A percentile compares a stretch with the other conserved stretches of the same genome.
phyloP scores from a whole-genome alignment of 805 yeast genomes.

The Metschnikowia orientalis region DNA sequence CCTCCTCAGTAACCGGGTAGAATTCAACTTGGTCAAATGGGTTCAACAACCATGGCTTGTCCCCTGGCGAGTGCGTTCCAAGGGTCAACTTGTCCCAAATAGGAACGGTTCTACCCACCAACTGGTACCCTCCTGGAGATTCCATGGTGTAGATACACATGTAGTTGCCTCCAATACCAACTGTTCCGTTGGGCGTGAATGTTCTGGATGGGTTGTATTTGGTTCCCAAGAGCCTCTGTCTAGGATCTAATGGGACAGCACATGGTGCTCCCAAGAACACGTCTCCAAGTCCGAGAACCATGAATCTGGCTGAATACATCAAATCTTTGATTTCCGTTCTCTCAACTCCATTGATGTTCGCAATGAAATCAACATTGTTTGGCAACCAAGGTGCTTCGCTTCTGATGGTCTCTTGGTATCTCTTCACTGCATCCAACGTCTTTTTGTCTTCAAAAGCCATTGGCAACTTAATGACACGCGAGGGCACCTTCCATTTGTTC shows the following conservation, averaged over 20 bases:
- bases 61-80: constrained; percentile 53
- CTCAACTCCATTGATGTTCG: constrained; percentile 76
- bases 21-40: constrained; percentile 95
- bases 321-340: constrained; percentile 75
- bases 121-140: constrained; percentile 97
- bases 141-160: constrained; percentile 99
- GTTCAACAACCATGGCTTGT: constrained; percentile 81
- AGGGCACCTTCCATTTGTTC: constrained; percentile 80
- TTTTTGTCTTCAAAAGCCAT: constrained; percentile 94
- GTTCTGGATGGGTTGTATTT: constrained; percentile 97
- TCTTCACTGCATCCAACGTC: constrained; percentile 82
- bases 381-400: constrained; percentile 97
- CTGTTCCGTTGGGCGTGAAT: constrained; percentile 93
- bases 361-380: constrained; percentile 92
- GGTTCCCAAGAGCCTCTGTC: constrained; percentile 87
- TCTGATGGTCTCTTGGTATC: constrained; percentile 92
- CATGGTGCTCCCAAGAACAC: constrained; percentile 98
- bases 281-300: constrained; percentile 94
- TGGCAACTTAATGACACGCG: constrained; percentile 80
- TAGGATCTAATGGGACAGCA: constrained; percentile 96
- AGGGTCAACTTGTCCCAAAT: constrained; percentile 93
- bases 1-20: constrained; percentile 85
- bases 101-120: constrained; percentile 94
- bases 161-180: constrained; percentile 97
- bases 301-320: constrained; percentile 83